Base-by-base conservation (phyloP, 2,329 filamentous ascomycete genomes). In the Elsinoe fawcettii region DNA sequence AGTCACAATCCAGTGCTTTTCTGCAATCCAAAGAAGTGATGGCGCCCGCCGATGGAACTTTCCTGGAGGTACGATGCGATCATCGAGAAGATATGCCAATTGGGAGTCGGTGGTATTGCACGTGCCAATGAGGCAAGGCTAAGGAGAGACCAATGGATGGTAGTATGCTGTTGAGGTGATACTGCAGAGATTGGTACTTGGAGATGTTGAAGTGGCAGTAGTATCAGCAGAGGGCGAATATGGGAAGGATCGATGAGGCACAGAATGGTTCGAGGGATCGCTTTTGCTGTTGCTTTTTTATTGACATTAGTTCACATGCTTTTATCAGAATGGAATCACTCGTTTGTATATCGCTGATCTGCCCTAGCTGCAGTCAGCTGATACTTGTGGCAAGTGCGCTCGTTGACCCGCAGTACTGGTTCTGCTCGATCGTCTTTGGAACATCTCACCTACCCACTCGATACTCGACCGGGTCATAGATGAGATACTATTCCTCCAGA, bases 401-500 rank as follows among this genome's bases (percentile, higher is more conserved):
- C 11, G 20, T 20, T 5, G 49, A 53, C 32, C 49, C 49, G 20
- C 11, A n/a, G 32, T n/a, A 6, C 2, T 22, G 49, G 49, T 12
- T 32, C 25, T 34, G 25, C 41, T 22, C 12, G 23, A 5, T 22
- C 25, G 27, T 30, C 27, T 18, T 34, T 14, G 34, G 11, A 51
- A 7, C 27, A 9, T 20, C 16, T 14, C 27, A 39, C 8, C 25
- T 25, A 37, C 14, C 9, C 18, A 22, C 47, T 30, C 32, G 14
- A 30, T 30, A 5, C 5, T 9, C 27, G 9, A 9, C 46, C 25
- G 20, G 46, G 9, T 34, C 25, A 34, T 14, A 32, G n/a, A 51
- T 51, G 46, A 16, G 27, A 51, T 9, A 4, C 30, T 53, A 53
- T 53, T 53, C 32, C 53, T 55, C 53, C 9, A 44, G 22, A 5